phyloP scores from a whole-genome alignment of 305 asterid genomes.

The Solanum hybrid region DNA sequence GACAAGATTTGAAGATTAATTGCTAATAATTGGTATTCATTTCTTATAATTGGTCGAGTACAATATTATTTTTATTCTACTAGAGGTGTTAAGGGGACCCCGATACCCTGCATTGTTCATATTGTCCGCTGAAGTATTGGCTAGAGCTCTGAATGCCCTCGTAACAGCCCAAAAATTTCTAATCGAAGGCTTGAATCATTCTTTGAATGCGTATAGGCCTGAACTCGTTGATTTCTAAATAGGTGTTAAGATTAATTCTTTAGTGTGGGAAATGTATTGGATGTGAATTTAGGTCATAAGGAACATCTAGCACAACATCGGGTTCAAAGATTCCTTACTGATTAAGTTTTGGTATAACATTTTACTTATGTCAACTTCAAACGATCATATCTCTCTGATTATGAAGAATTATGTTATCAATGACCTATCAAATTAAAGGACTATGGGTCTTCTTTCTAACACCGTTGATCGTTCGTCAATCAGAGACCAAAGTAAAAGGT shows the following conservation, averaged over 20 bases:
- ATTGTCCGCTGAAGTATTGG: neutral
- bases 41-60: neutral
- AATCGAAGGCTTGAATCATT: neutral
- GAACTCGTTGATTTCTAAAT: neutral
- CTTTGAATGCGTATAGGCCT: neutral
- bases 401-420: neutral
- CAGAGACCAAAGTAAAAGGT: neutral
- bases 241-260: neutral
- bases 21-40: neutral
- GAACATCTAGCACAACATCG: neutral
- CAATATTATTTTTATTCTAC: too few relatives aligned
- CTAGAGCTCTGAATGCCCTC: neutral
- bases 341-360: neutral
- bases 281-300: neutral
- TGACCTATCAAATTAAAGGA: neutral
- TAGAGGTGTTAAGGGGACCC: neutral
- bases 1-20: neutral
- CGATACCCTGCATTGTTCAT: neutral
- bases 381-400: neutral
- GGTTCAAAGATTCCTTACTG: neutral
- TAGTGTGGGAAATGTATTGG: neutral
- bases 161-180: neutral
- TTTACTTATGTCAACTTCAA: neutral
- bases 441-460: neutral
- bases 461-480: neutral